Evolutionary conservation across 139 green algal species (phyloP).

Genomic region (Chara braunii): DNA sequence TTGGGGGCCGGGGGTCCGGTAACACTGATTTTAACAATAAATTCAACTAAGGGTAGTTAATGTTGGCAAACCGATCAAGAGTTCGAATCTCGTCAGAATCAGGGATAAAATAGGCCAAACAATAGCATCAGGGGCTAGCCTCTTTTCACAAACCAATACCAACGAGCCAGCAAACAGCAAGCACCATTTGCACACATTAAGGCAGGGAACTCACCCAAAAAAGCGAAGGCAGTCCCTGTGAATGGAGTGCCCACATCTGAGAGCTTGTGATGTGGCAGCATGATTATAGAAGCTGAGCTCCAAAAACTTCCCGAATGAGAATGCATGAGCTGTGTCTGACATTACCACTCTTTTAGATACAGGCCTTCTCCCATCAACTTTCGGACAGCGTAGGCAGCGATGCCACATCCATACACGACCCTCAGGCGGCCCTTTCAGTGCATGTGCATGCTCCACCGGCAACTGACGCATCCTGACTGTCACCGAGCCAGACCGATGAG

Average conservation of each 20-base stretch:
- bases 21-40: no score
- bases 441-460: not conserved
- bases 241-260: constrained; percentile 33
- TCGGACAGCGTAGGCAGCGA: constrained; percentile 17
- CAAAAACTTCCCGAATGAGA: constrained; percentile 43
- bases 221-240: constrained; percentile 39
- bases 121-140: no score
- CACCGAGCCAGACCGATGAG: not conserved
- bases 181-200: no score
- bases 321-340: constrained; percentile 19
- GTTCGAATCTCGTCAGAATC: no score
- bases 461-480: constrained; percentile 25
- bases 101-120: no score
- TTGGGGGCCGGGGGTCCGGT: no score
- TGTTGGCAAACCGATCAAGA: no score
- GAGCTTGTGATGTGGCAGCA: not conserved
- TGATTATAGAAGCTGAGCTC: constrained; percentile 40
- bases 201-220: no score
- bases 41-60: no score
- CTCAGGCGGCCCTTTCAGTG: not conserved
- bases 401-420: constrained; percentile 42
- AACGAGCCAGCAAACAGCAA: no score
- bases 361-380: constrained; percentile 6
- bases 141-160: no score
- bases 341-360: constrained; percentile 26